Conservation (phyloP, 495 filamentous ascomycete genomes). For the Xylaria acuta region DNA sequence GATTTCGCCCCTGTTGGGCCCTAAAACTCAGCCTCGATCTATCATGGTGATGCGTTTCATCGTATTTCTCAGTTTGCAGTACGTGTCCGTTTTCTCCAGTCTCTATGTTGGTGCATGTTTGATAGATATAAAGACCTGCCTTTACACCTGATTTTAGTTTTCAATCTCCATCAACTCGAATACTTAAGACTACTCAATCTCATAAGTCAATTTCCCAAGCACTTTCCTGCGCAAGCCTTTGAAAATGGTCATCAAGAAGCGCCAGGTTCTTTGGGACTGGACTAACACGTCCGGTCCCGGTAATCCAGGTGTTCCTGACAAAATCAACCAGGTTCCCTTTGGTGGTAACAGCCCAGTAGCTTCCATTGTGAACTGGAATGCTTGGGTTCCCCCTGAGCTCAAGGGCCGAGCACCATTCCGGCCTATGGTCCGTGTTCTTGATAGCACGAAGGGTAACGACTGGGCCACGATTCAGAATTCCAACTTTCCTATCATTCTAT, state of each 20-base stretch:
- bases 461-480: constrained; percentile 44
- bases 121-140: neutral
- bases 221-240: neutral
- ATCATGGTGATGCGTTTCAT: neutral
- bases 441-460: constrained; percentile 43
- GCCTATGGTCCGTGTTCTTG: constrained; percentile 49
- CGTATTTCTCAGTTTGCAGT: neutral
- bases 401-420: constrained; percentile 49
- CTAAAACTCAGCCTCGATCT: neutral
- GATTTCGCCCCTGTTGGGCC: neutral
- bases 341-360: constrained; percentile 38
- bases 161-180: neutral
- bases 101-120: neutral
- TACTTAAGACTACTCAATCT: neutral
- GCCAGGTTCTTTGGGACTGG: constrained; percentile 57
- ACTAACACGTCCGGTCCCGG: constrained; percentile 46
- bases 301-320: constrained; percentile 38
- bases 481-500: constrained; percentile 46
- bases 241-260: constrained; percentile 45
- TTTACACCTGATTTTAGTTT: neutral
- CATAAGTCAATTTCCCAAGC: neutral
- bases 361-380: constrained; percentile 55
- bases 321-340: constrained; percentile 43
- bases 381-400: constrained; percentile 54
- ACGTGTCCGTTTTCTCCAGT: no score